Evolutionary conservation across 2,329 filamentous ascomycete genomes (phyloP).

Genomic region (Ascomycota sp.): DNA sequence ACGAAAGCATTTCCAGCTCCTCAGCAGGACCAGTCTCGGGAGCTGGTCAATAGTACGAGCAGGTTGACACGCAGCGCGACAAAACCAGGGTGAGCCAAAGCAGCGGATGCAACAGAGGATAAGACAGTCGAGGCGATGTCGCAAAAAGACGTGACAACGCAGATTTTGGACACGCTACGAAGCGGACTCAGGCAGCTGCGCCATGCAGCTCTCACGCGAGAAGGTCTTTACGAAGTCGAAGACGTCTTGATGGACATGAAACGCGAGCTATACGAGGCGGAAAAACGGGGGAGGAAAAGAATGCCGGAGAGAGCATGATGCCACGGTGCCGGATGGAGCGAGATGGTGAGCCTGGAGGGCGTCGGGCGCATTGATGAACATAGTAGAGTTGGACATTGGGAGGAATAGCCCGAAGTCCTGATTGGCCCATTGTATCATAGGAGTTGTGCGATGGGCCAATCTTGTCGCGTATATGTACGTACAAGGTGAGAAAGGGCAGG

Average conservation of each 20-base stretch:
- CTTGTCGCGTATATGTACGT: no score
- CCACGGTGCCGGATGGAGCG: not conserved
- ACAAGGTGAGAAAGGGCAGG: no score
- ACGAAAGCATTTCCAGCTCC: constrained; percentile 19
- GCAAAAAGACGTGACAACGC: constrained; percentile 3
- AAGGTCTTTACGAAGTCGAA: constrained; percentile 51
- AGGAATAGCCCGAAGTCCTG: no score
- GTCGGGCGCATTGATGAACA: no score
- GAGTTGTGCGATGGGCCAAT: no score
- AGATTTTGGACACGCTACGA: constrained; percentile 13
- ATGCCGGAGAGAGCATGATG: not conserved
- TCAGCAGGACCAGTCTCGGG: constrained; percentile 11
- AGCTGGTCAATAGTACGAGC: not conserved
- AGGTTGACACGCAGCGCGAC: not conserved
- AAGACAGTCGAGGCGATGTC: constrained; percentile 1
- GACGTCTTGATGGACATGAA: constrained; percentile 65
- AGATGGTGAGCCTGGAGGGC: not conserved
- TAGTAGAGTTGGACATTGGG: not conserved
- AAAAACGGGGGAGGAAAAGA: constrained; percentile 27
- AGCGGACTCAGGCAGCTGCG: constrained; percentile 34
- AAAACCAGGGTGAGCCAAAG: not conserved
- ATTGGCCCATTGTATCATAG: no score
- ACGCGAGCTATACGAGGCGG: constrained; percentile 51
- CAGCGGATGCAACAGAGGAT: constrained; percentile 1
- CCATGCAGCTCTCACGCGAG: constrained; percentile 35